Evolutionary conservation across 2,329 filamentous ascomycete genomes (phyloP), one percentile per base, ranked within the genome.

Genomic region (Penicillium sumatraense): DNA sequence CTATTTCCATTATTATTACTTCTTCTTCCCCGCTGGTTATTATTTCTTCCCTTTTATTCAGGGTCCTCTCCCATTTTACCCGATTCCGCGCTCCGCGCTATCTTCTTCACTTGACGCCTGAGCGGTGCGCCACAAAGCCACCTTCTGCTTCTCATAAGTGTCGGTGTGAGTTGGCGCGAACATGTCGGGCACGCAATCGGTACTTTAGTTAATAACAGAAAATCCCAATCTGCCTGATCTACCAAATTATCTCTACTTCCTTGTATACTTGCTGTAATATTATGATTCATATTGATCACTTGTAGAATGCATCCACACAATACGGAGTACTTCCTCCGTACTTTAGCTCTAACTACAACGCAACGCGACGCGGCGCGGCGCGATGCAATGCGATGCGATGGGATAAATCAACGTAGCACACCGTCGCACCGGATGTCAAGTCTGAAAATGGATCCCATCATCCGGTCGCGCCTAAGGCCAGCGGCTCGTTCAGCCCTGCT

Each of bases 81-180:
- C 46, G 42, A 29, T 56, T 27, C 51, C 57, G 57, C 57, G 44
- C 52, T 33, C 49, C 38, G 51, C 51, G 54, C 53, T 42, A 45
- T 57, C 42, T 38, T 54, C 48, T 40, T 40, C 38, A 2, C 13
- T 41, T 24, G n/a, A 44, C 40, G 40, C 40, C 40, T 44, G 40
- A 44, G 40, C 40, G 23, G 26, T 20, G 38, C 49, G 49, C 51
- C 56, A 55, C 57, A 21, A 40, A 35, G 31, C 49, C 56, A 50
- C 52, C 45, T 29, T 29, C 18, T 11, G 21, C 38, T 42, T 10
- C 33, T 23, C 35, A 8, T 23, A 35, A 46, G 47, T 44, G 49
- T 52, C 49, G 49, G 56, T 56, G 49, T 55, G 56, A 35, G 53
- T 42, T 53, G 47, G 33, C 33, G 18, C 33, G 47, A 46, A 20